These are phyloP conservation scores for Saksenaea vasiformis DNA, from an alignment of 371 early-diverging fungal genomes.

Conservation along the genomic window DNA sequence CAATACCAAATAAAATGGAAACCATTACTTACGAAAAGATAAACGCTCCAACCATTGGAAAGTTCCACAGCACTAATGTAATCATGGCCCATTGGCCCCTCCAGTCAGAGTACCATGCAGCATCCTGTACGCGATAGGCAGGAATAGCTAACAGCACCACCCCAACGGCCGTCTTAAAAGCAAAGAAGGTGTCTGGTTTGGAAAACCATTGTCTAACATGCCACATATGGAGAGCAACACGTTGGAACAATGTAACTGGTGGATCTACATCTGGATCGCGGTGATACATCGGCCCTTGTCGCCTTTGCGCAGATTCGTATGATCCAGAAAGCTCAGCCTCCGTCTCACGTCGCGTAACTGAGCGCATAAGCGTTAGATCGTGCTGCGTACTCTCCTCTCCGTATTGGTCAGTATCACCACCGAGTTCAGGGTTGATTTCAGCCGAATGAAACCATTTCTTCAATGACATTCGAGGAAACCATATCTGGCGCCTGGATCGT, in stretches of 20 bases:
- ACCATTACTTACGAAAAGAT: conserved; percentile 25
- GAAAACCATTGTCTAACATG: conserved; percentile 21
- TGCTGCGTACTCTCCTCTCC: not conserved
- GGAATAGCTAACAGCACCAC: conserved; percentile 39
- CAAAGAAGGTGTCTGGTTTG: conserved; percentile 28
- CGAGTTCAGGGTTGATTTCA: conserved; percentile 16
- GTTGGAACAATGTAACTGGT: conserved; percentile 27
- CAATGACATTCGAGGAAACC: conserved; percentile 15
- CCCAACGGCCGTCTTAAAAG: conserved; percentile 41
- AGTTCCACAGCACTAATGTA: conserved; percentile 42
- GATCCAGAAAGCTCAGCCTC: not conserved
- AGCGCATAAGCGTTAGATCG: conserved; percentile 14
- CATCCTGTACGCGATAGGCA: conserved; percentile 24
- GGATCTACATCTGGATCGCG: conserved; percentile 46
- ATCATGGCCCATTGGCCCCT: conserved; percentile 49
- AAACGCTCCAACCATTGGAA: conserved; percentile 41
- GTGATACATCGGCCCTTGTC: conserved; percentile 6
- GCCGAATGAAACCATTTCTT: conserved; percentile 15
- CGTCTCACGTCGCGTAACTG: conserved; percentile 1
- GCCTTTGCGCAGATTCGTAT: not conserved
- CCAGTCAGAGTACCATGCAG: conserved; percentile 40
- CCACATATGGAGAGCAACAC: conserved; percentile 22
- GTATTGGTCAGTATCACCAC: conserved; percentile 2
- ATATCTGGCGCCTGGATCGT: conserved; percentile 8
- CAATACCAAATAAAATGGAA: not conserved